These are phyloP conservation scores for Cryptococcus neoformans DNA, from an alignment of 1,284 basidiomycete genomes.

Conservation along the genomic window DNA sequence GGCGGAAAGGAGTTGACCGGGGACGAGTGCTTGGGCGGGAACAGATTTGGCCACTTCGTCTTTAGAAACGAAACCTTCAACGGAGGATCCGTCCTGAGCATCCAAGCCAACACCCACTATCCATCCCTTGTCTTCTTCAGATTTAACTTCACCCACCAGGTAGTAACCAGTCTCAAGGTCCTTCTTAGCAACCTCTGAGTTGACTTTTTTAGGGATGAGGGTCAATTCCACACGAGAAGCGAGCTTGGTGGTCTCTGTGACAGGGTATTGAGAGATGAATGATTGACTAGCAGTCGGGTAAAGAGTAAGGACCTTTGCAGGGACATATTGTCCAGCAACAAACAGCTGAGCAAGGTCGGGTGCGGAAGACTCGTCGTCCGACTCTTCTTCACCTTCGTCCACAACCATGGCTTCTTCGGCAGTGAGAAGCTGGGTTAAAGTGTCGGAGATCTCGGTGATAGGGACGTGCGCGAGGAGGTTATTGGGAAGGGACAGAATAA, in stretches of 20 bases:
- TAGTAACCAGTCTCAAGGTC: constrained; percentile 78
- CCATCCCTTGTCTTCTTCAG: constrained; percentile 93
- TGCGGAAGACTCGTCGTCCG: constrained; percentile 53
- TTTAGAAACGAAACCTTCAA: constrained; percentile 75
- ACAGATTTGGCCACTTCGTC: constrained; percentile 57
- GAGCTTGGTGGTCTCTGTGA: constrained; percentile 44
- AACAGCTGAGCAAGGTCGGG: constrained; percentile 77
- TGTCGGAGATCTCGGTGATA: constrained; percentile 87
- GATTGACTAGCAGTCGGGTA: constrained; percentile 44
- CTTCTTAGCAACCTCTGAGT: constrained; percentile 70
- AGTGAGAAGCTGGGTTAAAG: constrained; percentile 65
- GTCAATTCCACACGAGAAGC: constrained; percentile 75
- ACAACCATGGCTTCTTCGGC: constrained; percentile 49
- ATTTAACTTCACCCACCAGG: constrained; percentile 73
- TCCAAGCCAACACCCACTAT: constrained; percentile 78
- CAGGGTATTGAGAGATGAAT: constrained; percentile 48
- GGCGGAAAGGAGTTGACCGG: constrained; percentile 65
- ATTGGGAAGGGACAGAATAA: constrained; percentile 90
- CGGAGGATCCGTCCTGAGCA: constrained; percentile 46
- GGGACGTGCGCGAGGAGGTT: constrained; percentile 94
- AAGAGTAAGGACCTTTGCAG: constrained; percentile 62
- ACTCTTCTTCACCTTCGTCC: constrained; percentile 54
- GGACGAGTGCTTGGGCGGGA: constrained; percentile 25
- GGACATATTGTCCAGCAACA: constrained; percentile 78
- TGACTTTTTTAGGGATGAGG: constrained; percentile 80